Base-by-base conservation (phyloP, 78 protist genomes). In the Dictyostelium discoideum region DNA sequence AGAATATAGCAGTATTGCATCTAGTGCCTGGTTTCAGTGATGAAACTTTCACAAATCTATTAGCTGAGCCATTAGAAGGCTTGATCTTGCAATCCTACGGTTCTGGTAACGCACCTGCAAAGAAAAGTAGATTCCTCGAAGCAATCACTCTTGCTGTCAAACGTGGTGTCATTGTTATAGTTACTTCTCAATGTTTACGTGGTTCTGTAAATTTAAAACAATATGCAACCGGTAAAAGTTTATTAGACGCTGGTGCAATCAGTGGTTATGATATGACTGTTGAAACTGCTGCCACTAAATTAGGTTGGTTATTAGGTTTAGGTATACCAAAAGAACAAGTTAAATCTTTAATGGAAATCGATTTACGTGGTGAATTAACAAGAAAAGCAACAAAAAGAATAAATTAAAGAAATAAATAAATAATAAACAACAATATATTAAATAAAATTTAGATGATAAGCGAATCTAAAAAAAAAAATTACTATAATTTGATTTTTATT, bases 261-360 rank as follows among this genome's bases (percentile, higher is more conserved):
- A 40, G 87, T 20, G 98, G 97, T 5, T 76, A 88, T 29, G 99
- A 98, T 83, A 98, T 98, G 99, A 98, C 99, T 22, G 77, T 94
- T 14, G 99, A 98, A 80, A 98, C 99, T 1, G 93, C 97, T 18
- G 80, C 92, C n/a, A 90, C 98, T 13, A 98, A 98, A 90, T 79
- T 98, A 16, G 95, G 97, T n/a, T 97, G 97, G 89, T 32, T 93
- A 42, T 73, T 93, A n/a, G 84, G 86, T 10, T 44, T 73, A 7
- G 88, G 93, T 42, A 40, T 85, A 8, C 26, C 92, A 16, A 84
- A 48, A 39, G 96, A 93, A 46, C 89, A 84, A 85, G 92, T 93
- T 37, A 87, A 86, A 54, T 10, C 67, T 22, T 60, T 93, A 32
- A 93, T 93, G 96, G 77, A 81, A 14, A 63, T 18, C 1, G 92